A percentile compares a stretch with the other conserved stretches of the same genome.
Evolutionary conservation across 2,329 filamentous ascomycete species (phyloP).

Genomic region (Trichoderma arundinaceum): DNA sequence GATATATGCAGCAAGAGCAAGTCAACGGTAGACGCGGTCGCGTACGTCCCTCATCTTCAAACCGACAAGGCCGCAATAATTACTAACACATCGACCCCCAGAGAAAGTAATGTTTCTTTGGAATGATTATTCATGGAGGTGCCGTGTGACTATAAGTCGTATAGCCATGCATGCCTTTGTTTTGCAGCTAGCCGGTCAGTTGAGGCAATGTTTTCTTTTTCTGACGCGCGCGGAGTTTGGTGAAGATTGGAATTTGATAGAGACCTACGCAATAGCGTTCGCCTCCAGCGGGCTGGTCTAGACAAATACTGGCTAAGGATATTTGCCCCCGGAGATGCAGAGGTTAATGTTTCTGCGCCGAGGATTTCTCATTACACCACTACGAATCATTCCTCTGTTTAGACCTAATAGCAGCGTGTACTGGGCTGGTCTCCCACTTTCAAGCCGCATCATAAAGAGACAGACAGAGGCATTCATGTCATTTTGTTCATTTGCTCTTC

Average conservation of each 20-base stretch:
- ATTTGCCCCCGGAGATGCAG: slow-evolving; percentile 10
- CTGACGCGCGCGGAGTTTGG: slow-evolving; percentile 30
- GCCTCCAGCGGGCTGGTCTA: slow-evolving; percentile 26
- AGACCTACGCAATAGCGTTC: slow-evolving; percentile 26
- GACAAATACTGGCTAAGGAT: slow-evolving; percentile 28
- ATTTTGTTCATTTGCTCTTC: slow-evolving; percentile 27
- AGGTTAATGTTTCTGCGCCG: slow-evolving; percentile 1
- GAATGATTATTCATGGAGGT: slow-evolving; percentile 17
- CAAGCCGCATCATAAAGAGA: slow-evolving; percentile 24
- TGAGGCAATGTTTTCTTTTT: slow-evolving; percentile 20
- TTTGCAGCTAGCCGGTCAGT: slow-evolving; percentile 21
- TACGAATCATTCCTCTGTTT: slow-evolving; percentile 27
- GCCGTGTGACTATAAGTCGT: slow-evolving; percentile 2
- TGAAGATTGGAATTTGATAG: slow-evolving; percentile 32
- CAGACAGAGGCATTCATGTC: slow-evolving; percentile 22
- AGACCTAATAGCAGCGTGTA: slow-evolving; percentile 32
- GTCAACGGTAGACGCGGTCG: slow-evolving; percentile 63
- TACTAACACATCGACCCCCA: slow-evolving; percentile 38
- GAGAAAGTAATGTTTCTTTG: slow-evolving; percentile 39
- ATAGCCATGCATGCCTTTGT: slow-evolving; percentile 12
- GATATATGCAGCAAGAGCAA: slow-evolving; percentile 61
- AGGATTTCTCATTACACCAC: slow-evolving; percentile 24
- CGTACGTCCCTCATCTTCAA: slow-evolving; percentile 50
- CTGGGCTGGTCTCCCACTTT: slow-evolving; percentile 36
- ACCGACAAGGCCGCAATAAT: slow-evolving; percentile 32